Evolutionary conservation across 192 early-diverging fungal genomes (phyloP).

Genomic region (Oehlia diaphana): DNA sequence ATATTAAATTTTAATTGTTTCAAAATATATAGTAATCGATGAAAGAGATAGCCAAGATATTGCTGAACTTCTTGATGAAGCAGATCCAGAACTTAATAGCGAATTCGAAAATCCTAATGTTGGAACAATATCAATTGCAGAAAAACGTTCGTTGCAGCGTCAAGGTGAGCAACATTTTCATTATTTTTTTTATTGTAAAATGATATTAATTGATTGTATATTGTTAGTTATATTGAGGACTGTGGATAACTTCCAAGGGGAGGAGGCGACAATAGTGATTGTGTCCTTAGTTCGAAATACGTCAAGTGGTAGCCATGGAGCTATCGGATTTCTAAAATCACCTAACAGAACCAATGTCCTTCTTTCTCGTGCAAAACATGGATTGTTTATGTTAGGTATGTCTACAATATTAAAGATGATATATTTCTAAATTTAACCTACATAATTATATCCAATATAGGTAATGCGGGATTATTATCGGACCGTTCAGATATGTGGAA

Average conservation of each 20-base stretch:
- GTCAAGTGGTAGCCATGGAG: conserved; percentile 25
- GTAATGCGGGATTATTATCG: conserved; percentile 44
- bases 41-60: conserved; percentile 16
- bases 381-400: conserved; percentile 47
- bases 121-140: background rate
- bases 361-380: conserved; percentile 58
- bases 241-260: conserved; percentile 52
- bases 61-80: background rate
- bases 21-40: conserved; percentile 16
- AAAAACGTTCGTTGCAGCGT: background rate
- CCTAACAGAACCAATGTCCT: conserved; percentile 59
- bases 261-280: conserved; percentile 46
- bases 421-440: background rate
- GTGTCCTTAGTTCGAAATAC: conserved; percentile 44
- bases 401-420: background rate
- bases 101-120: background rate
- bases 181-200: background rate
- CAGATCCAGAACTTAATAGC: background rate
- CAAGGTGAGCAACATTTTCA: background rate
- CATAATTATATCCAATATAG: conserved; percentile 29
- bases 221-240: conserved; percentile 39
- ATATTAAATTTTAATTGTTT: conserved; percentile 30
- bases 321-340: conserved; percentile 58
- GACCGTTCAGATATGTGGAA: conserved; percentile 40
- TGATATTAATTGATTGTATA: background rate